A percentile compares a stretch with the other conserved stretches of the same genome.
phyloP scores from a whole-genome alignment of 2,329 filamentous ascomycete genomes.

The Botrytis deweyae region DNA sequence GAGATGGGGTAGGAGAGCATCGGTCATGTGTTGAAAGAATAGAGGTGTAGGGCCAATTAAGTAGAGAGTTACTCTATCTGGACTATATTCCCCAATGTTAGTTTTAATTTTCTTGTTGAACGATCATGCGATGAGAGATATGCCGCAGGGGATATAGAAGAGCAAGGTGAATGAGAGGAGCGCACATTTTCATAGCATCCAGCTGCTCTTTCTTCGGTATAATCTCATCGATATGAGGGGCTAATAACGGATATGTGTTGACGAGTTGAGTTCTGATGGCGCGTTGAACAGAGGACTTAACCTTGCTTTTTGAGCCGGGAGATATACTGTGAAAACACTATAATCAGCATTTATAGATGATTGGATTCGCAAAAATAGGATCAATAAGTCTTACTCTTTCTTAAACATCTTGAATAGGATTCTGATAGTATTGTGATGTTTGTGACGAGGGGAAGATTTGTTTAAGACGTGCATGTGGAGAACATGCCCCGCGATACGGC shows the following conservation, averaged over 20 bases:
- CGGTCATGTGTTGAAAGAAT: constrained; percentile 81
- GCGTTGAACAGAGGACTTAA: constrained; percentile 94
- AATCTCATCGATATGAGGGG: constrained; percentile 87
- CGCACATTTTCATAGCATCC: constrained; percentile 80
- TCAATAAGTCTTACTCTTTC: constrained; percentile 67
- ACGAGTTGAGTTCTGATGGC: constrained; percentile 78
- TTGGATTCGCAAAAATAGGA: not conserved
- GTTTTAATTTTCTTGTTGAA: not conserved
- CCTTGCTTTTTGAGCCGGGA: constrained; percentile 83
- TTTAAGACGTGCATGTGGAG: constrained; percentile 20
- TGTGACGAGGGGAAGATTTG: constrained; percentile 18
- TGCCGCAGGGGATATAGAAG: not conserved
- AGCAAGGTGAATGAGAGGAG: constrained; percentile 16
- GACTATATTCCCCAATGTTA: constrained; percentile 46
- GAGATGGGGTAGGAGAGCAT: constrained; percentile 82
- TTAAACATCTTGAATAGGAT: constrained; percentile 71
- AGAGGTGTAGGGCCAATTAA: constrained; percentile 74
- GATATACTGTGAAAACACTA: constrained; percentile 57
- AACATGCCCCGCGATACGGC: constrained; percentile 31
- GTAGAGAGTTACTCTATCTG: constrained; percentile 88
- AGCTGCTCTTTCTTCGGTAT: constrained; percentile 93
- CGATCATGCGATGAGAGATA: not conserved
- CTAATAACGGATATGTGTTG: constrained; percentile 80
- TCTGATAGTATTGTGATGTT: constrained; percentile 16
- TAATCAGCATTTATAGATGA: constrained; percentile 26